phyloP scores from a whole-genome alignment of 768 basidiomycete species.

The Tulasnella sp. region DNA sequence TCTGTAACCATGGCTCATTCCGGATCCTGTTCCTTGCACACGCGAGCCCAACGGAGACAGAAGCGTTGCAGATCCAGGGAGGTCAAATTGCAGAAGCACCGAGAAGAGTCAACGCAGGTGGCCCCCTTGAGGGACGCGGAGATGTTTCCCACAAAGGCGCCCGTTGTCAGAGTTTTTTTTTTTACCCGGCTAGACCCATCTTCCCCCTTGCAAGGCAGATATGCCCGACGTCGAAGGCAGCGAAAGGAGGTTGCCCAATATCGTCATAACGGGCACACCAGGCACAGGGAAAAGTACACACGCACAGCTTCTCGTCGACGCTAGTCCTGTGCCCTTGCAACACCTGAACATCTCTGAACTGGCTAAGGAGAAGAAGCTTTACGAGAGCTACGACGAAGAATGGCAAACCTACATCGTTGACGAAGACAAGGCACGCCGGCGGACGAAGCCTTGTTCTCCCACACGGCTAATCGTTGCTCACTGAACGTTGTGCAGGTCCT shows the following conservation, averaged over 20 bases:
- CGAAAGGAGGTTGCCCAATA: conserved; percentile 44
- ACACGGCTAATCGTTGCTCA: not conserved
- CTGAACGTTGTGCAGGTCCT: conserved; percentile 59
- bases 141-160: not conserved
- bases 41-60: conserved; percentile 14
- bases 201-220: not conserved
- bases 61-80: conserved; percentile 24
- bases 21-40: not conserved
- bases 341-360: conserved; percentile 91
- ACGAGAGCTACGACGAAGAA: conserved; percentile 87
- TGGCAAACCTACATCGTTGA: conserved; percentile 95
- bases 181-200: conserved; percentile 13
- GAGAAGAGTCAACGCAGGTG: not conserved
- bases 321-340: conserved; percentile 67
- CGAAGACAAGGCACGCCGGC: conserved; percentile 82
- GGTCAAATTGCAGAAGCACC: conserved; percentile 14
- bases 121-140: not conserved
- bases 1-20: not conserved
- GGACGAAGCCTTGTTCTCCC: not conserved
- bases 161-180: not conserved
- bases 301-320: conserved; percentile 76
- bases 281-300: conserved; percentile 82
- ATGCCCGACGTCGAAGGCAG: conserved; percentile 8
- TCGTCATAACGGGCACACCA: conserved; percentile 88
- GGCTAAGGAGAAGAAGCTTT: conserved; percentile 80